Percentiles rank a stretch among this genome's conserved stretches.
phyloP scores from a whole-genome alignment of 2,329 filamentous ascomycete genomes.

The Fusarium pseudograminearum region DNA sequence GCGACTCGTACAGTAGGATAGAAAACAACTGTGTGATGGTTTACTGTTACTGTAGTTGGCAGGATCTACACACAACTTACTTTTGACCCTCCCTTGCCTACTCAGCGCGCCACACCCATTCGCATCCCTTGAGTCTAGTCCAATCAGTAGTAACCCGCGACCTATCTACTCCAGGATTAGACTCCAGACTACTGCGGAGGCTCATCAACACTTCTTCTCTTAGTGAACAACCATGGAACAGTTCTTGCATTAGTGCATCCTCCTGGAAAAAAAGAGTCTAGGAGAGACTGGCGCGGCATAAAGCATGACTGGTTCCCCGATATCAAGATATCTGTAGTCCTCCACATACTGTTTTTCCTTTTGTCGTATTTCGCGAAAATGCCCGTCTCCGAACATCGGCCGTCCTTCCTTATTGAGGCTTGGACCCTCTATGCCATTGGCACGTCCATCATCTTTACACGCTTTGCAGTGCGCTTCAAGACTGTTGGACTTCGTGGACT shows the following conservation, averaged over 20 bases:
- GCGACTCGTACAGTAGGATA: background rate
- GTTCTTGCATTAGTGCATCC: background rate
- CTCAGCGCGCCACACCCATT: background rate
- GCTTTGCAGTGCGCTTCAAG: constrained; percentile 53
- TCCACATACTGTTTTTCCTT: background rate
- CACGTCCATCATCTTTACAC: constrained; percentile 48
- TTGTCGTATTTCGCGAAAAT: background rate
- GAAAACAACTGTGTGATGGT: background rate
- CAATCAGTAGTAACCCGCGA: too few relatives aligned
- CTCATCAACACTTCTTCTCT: too few relatives aligned
- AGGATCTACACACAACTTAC: background rate
- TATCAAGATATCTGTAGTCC: fast-evolving
- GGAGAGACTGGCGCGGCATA: background rate
- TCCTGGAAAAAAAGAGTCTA: background rate
- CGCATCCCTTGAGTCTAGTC: background rate
- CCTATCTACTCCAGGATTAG: background rate
- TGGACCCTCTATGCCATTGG: constrained; percentile 52
- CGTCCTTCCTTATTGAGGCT: constrained; percentile 47
- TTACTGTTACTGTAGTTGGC: fast-evolving
- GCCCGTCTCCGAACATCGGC: background rate
- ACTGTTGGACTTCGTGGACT: constrained; percentile 54
- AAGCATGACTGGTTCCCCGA: background rate
- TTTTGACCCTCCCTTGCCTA: background rate
- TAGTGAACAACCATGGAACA: background rate
- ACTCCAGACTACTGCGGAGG: background rate